Base-by-base conservation (phyloP, 192 early-diverging fungal genomes). In the Rhizophagus prolifer region DNA sequence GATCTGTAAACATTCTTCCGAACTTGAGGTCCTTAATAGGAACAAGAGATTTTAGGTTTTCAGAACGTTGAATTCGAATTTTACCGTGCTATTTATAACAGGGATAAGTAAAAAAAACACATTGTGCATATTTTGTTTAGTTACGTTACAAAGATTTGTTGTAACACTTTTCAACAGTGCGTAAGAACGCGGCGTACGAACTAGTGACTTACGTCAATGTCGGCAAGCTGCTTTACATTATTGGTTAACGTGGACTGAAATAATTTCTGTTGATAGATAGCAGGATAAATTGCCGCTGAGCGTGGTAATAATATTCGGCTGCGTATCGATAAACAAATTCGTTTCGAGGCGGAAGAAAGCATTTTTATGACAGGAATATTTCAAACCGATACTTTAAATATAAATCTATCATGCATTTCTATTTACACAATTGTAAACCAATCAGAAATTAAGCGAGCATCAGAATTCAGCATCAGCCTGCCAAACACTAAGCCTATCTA, bases 1-100 rank as follows among this genome's bases (percentile, higher is more conserved):
- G 95, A 86, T 99, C 97, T 14, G 95, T 89, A 71, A 97, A 98
- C 34, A 90, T 88, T 75, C 92, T 86, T 60, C 97, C 97, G 83
- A 99, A 98, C 31, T 92, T 85, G 60, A 99, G 85, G 30, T 92
- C 79, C 59, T 89, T 83, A 75, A 88, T 85, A 26, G 88, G 83
- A 67, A 88, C 79, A 23, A 91, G 81, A n/a, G 88, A 74, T 81
- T 92, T 92, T 47, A 83, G 72, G 61, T 74, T 73, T 68, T 82
- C 76, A 64, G 85, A 81, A 12, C 41, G 28, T 21, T 83, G 58
- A 67, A 81, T 66, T 68, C 75, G n/a, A 67, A 83, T 61, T 79
- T 81, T 81, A 6, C 38, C 26, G 19, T 74, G 60, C 72, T 74
- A 21, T 60, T 67, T 62, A 62, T 9, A 67, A 34, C 62, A 26